Conservation (phyloP, 441 rosid genomes). For the Populus hybrid region DNA sequence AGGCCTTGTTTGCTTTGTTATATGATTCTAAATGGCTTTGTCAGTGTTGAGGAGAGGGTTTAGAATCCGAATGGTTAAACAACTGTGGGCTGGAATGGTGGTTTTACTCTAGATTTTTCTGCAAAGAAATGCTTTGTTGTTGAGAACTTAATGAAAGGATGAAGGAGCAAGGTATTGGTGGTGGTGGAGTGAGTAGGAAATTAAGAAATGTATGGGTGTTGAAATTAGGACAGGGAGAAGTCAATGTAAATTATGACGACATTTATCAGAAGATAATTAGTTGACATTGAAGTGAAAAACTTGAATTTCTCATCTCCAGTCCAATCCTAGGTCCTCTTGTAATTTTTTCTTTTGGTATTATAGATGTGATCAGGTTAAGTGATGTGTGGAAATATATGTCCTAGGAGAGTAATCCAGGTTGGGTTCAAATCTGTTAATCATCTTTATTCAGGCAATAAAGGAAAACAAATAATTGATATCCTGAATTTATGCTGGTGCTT, state of each 20-base stretch:
- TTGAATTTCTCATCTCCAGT: background rate
- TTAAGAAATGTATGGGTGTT: background rate
- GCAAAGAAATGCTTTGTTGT: background rate
- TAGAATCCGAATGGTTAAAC: background rate
- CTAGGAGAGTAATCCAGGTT: background rate
- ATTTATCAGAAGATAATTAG: background rate
- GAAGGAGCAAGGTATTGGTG: background rate
- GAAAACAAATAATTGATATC: background rate
- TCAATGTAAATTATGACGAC: background rate
- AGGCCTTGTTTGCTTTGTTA: background rate
- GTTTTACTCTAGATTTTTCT: background rate
- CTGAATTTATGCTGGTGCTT: constrained; percentile 3
- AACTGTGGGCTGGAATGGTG: background rate
- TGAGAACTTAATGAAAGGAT: background rate
- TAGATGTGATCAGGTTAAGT: background rate
- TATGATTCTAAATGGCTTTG: background rate
- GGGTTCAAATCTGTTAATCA: background rate
- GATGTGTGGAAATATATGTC: background rate
- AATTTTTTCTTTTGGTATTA: background rate
- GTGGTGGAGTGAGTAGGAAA: background rate
- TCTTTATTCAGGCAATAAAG: background rate
- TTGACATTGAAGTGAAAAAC: background rate
- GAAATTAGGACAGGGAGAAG: background rate
- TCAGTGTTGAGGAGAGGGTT: background rate
- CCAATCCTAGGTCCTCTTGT: background rate